Percentiles rank a stretch among this genome's conserved stretches.
phyloP scores from a whole-genome alignment of 371 early-diverging fungal genomes.

The Rhizopus microsporus region DNA sequence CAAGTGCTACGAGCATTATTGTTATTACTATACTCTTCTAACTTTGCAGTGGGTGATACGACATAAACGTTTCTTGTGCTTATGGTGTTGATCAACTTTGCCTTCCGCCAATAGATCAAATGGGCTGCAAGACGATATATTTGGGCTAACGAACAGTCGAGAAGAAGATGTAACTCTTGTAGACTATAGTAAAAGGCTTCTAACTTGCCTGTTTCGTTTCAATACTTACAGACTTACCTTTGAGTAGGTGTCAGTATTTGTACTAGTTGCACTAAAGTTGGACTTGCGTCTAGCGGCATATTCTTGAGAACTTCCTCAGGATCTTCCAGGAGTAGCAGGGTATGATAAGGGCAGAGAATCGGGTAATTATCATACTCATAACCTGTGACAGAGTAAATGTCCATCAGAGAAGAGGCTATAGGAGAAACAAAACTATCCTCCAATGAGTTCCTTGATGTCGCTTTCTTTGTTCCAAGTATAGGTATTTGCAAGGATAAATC shows the following conservation, averaged over 20 bases:
- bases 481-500: conserved; percentile 78
- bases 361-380: conserved; percentile 73
- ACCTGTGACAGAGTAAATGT: conserved; percentile 52
- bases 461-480: conserved; percentile 22
- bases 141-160: conserved; percentile 90
- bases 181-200: conserved; percentile 45
- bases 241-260: conserved; percentile 89
- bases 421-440: not conserved
- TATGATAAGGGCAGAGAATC: conserved; percentile 83
- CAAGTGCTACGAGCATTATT: not conserved
- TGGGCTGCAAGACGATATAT: conserved; percentile 88
- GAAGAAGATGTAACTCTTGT: conserved; percentile 74
- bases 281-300: conserved; percentile 82
- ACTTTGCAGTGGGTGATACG: conserved; percentile 66
- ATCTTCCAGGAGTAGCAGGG: conserved; percentile 80
- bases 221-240: conserved; percentile 43
- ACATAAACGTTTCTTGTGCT: conserved; percentile 80
- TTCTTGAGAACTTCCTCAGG: conserved; percentile 79
- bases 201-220: too few relatives aligned
- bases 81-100: conserved; percentile 84
- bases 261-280: conserved; percentile 81
- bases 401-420: conserved; percentile 32
- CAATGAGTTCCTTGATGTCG: not conserved
- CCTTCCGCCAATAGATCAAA: conserved; percentile 89
- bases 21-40: conserved; percentile 49